phyloP scores from a whole-genome alignment of 2,329 filamentous ascomycete genomes.

The Colletotrichum acutatum region DNA sequence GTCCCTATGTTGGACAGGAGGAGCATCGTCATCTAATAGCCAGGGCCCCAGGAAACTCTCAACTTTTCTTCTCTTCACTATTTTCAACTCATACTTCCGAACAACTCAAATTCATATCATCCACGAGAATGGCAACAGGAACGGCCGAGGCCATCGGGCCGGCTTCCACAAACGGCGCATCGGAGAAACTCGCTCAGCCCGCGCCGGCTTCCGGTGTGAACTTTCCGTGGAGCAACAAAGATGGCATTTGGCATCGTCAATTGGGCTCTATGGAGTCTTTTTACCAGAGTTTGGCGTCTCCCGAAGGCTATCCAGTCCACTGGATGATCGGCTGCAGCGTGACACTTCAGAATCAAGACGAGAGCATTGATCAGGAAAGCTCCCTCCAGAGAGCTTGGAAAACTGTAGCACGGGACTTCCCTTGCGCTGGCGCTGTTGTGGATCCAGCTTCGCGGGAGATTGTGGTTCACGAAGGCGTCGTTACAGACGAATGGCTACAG shows the following conservation, averaged over 20 bases:
- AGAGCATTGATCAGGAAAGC: not conserved
- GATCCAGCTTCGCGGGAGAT: not conserved
- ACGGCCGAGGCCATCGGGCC: not conserved
- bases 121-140: not conserved
- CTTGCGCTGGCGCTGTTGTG: not conserved
- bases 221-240: not conserved
- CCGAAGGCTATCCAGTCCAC: not conserved
- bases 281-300: not conserved
- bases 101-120: too few species aligned
- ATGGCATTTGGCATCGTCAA: not conserved
- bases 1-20: not conserved
- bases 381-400: not conserved
- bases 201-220: not conserved
- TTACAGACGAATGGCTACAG: not conserved
- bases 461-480: not conserved
- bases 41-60: too few species aligned
- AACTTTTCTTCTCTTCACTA: not conserved
- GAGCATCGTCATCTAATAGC: too few species aligned
- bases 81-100: not conserved
- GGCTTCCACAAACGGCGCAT: not conserved
- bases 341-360: not conserved
- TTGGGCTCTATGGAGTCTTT: not conserved
- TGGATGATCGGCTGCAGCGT: constrained; percentile 1
- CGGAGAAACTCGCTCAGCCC: not conserved
- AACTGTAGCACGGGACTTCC: not conserved